A percentile compares a stretch with the other conserved stretches of the same genome.
Evolutionary conservation across 805 yeast species (phyloP).

Genomic region (Saccharomycopsis malanga): DNA sequence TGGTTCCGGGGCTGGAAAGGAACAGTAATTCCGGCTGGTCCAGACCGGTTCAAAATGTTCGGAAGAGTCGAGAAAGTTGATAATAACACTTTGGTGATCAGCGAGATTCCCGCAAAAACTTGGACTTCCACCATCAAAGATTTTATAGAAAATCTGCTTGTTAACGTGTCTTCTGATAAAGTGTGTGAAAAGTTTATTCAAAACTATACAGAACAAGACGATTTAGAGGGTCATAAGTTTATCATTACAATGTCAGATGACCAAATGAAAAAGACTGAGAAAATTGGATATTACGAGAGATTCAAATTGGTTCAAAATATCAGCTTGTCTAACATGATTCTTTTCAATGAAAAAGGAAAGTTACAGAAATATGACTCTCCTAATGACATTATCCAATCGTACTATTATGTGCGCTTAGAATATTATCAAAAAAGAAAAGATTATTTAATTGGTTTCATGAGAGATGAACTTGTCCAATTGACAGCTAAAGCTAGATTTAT

Average conservation of each 20-base stretch:
- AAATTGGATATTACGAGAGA: conserved; percentile 73
- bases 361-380: conserved; percentile 75
- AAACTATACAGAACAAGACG: conserved; percentile 64
- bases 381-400: conserved; percentile 75
- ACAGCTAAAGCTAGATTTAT: conserved; percentile 85
- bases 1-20: conserved; percentile 98
- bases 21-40: conserved; percentile 50
- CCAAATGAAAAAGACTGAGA: conserved; percentile 75
- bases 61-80: conserved; percentile 82
- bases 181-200: conserved; percentile 23
- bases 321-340: conserved; percentile 83
- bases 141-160: conserved; percentile 36
- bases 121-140: conserved; percentile 94
- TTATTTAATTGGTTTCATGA: conserved; percentile 56
- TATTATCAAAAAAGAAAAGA: conserved; percentile 90
- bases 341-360: conserved; percentile 85
- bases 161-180: conserved; percentile 60
- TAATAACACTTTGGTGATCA: conserved; percentile 73
- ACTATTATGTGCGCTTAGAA: conserved; percentile 79
- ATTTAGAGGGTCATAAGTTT: conserved; percentile 62
- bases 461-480: conserved; percentile 67
- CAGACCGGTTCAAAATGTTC: conserved; percentile 65
- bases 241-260: conserved; percentile 65
- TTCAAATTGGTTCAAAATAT: conserved; percentile 70
- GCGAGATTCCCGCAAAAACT: conserved; percentile 85